Evolutionary conservation across 176 grass and related monocot genomes (phyloP).

Genomic region (Lolium multiflorum): DNA sequence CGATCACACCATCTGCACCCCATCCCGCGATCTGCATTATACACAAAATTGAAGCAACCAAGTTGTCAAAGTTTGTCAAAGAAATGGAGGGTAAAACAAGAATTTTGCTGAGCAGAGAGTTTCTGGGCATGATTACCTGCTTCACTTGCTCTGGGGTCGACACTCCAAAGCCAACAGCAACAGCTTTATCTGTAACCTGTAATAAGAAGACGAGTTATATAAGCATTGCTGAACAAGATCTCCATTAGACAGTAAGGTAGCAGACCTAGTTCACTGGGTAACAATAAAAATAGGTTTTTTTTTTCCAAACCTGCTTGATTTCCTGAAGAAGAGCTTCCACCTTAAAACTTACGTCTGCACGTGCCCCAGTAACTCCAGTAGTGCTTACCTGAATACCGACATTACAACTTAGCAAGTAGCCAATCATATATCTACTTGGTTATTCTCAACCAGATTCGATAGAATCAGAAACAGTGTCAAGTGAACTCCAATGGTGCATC

Average conservation of each 20-base stretch:
- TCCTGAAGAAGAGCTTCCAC: constrained; percentile 91
- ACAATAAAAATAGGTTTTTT: constrained; percentile 2
- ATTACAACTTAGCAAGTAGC: constrained; percentile 26
- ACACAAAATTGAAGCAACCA: constrained; percentile 4
- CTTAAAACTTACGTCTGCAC: constrained; percentile 66
- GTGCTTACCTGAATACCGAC: constrained; percentile 75
- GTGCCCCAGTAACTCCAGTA: constrained; percentile 91
- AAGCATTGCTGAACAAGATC: constrained; percentile 8
- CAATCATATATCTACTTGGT: constrained; percentile 17
- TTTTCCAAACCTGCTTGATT: constrained; percentile 76
- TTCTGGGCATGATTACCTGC: constrained; percentile 59
- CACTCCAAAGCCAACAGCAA: constrained; percentile 97
- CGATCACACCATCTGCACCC: constrained; percentile 95
- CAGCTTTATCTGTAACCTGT: constrained; percentile 88
- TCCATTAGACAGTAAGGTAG: neutral
- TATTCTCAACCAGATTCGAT: constrained; percentile 2
- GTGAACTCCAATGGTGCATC: constrained; percentile 2
- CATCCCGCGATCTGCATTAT: constrained; percentile 68
- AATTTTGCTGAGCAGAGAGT: constrained; percentile 27
- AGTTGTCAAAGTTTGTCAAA: neutral
- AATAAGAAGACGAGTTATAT: constrained; percentile 32
- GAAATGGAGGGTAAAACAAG: neutral
- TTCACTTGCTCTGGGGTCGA: constrained; percentile 90
- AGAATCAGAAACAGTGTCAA: neutral
- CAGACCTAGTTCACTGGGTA: neutral